These are phyloP conservation scores for Sechiopsis laciniata DNA, from an alignment of 306 rosid genomes.

Conservation along the genomic window DNA sequence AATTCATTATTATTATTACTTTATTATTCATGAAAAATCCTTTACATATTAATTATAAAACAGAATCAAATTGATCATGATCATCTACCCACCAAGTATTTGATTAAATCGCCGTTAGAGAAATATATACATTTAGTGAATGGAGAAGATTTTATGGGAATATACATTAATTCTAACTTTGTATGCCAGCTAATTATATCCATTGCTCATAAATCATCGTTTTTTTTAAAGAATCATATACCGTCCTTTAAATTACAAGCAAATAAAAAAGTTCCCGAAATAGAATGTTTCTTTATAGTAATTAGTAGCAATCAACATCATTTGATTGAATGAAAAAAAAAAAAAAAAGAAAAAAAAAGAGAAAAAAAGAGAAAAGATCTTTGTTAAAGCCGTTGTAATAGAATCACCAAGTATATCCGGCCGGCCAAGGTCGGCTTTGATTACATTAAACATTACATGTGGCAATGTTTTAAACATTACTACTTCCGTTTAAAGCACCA, in stretches of 20 bases:
- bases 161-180: neutral
- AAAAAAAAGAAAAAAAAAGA: neutral
- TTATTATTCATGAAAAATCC: too few relatives aligned
- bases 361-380: neutral
- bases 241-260: neutral
- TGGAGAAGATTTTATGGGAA: neutral
- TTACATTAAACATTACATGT: slow-evolving; percentile 23
- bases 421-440: slow-evolving; percentile 75
- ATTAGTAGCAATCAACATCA: neutral
- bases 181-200: neutral
- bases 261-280: neutral
- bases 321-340: neutral
- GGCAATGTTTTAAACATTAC: neutral
- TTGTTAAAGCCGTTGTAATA: neutral
- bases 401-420: slow-evolving; percentile 21
- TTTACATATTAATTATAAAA: too few relatives aligned
- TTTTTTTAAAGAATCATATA: too few relatives aligned
- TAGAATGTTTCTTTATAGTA: neutral
- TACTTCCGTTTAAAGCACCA: slow-evolving; percentile 27
- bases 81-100: neutral
- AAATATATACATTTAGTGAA: neutral
- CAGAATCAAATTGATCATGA: neutral
- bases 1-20: too few relatives aligned
- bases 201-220: too few relatives aligned
- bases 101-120: neutral